Evolutionary conservation across 148 eudicot genomes (phyloP), one percentile per base, ranked within the genome.

Genomic region (Fagopyrum esculentum): DNA sequence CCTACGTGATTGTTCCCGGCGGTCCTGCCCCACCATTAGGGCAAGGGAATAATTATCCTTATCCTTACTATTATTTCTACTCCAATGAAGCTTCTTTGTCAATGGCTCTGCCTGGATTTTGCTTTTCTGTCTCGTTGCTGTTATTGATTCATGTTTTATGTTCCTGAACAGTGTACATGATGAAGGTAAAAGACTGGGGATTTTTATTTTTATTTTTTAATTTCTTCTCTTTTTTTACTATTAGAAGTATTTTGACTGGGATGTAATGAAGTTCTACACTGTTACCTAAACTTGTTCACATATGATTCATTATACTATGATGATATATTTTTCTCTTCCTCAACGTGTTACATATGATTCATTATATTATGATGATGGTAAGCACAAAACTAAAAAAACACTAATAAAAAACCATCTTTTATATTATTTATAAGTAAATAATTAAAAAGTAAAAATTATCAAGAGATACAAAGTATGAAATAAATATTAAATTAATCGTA

Each of bases 41-140:
- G 56, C 81, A 50, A 68, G 10, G 69, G 48, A 46, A 68, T 35
- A 85, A 80, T 57, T 81, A 57, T 71, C 83, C 93, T 4, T 82
- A 79, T 75, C 95, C 97, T 59, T 90, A 88, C 80, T 92, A 92
- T 88, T 92, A 92, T 72, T 90, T 85, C 79, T 87, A 87, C 71
- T 79, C 95, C 0, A 72, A 74, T 73, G 90, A 82, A 26, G 66
- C 66, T 15, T 60, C 66, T 60, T 15, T 60, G 66, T 8, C 35
- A 11, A 60, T 0, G 0, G 17, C 29, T 19, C 35, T 60, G 22
- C 35, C 35, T 17, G 22, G 66, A 11, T 60, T 9, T 19, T 60
- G 66, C 35, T 60, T 26, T 60, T 16, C 66, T 60, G 22, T 26
- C 3, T n/a, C 13, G 30, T 60, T 16, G 52, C 52, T 60, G 22